Percentiles rank a stretch among this genome's conserved stretches.
Evolutionary conservation across 2,329 filamentous ascomycete species (phyloP).

Genomic region (Sclerotiophoma versabilis): DNA sequence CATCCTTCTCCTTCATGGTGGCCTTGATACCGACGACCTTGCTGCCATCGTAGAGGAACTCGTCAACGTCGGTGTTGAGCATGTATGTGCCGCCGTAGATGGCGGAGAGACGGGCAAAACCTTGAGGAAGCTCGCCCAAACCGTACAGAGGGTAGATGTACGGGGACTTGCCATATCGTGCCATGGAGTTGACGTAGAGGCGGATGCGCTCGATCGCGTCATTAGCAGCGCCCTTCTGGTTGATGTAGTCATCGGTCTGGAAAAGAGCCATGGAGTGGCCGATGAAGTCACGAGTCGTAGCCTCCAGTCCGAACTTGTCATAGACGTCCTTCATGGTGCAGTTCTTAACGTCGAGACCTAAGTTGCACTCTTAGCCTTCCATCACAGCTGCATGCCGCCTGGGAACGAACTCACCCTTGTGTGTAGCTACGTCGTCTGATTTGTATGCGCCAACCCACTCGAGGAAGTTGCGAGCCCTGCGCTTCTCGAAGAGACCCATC

Average conservation of each 20-base stretch:
- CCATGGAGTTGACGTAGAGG: conserved; percentile 97
- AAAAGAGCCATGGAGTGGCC: conserved; percentile 98
- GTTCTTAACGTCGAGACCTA: conserved; percentile 76
- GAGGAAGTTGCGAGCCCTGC: conserved; percentile 93
- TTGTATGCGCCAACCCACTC: conserved; percentile 94
- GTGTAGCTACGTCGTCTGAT: conserved; percentile 78
- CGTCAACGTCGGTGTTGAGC: conserved; percentile 94
- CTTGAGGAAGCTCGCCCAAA: conserved; percentile 94
- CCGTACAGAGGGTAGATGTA: conserved; percentile 99
- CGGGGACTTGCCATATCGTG: conserved; percentile 95
- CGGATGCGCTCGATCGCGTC: conserved; percentile 92
- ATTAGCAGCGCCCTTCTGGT: conserved; percentile 72
- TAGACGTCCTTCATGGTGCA: conserved; percentile 98
- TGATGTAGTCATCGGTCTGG: conserved; percentile 87
- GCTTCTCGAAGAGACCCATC: conserved; percentile 98
- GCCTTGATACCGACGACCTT: conserved; percentile 97
- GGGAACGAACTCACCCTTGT: conserved; percentile 86
- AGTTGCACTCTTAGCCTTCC: too few relatives aligned
- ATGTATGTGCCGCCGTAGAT: conserved; percentile 99
- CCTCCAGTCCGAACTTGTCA: conserved; percentile 94
- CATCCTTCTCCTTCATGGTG: conserved; percentile 88
- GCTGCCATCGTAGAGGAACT: conserved; percentile 81
- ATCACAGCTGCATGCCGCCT: too few relatives aligned
- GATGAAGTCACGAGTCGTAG: conserved; percentile 90
- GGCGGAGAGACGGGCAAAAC: conserved; percentile 94